Evolutionary conservation across 2,329 filamentous ascomycete genomes (phyloP), one percentile per base, ranked within the genome.

Genomic region (Metarhizium guizhouense): DNA sequence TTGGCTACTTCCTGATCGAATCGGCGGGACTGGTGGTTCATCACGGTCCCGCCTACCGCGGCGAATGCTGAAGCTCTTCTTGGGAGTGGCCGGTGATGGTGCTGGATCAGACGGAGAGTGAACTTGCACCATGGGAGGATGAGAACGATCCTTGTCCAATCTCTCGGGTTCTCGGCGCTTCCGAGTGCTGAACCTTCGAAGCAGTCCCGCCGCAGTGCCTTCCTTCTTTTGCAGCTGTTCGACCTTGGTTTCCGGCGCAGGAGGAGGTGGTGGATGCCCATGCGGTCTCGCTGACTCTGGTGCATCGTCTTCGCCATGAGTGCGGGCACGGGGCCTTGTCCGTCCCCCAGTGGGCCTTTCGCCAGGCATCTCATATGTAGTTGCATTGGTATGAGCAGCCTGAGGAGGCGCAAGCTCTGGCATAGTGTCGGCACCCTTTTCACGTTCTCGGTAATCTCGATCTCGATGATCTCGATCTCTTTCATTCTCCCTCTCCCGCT

Each of bases 281-380:
- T 63, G 65, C 52, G 45, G 32, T 45, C 67, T 72, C 30, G 61
- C 61, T 43, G 56, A 79, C 51, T 95, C 89, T 0, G 85, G 80
- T 11, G 90, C 81, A 56, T 99, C 94, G 59, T 97, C 93, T 70
- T 97, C 94, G 16, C 93, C 94, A 66, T 97, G 93, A 0, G 94
- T 97, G 61, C 94, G 82, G 40, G 94, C 91, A 51, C 94, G 82
- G 7, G 92, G 90, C 52, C 94, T 81, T 38, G 89, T 86, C 57
- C 93, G 81, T 48, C 90, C 89, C 47, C 91, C 90, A 1, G 89
- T 94, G 11, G 89, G 86, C 66, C 86, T 92, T 71, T 96, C 91
- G 18, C 92, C 92, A 0, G 90, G 85, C 80, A 96, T 87, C 68
- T 96, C 92, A 66, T 94, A 95, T 2, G 88, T 75, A 2, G 85